Base-by-base conservation (phyloP, 495 filamentous ascomycete species). In the Annulohypoxylon maeteangense region DNA sequence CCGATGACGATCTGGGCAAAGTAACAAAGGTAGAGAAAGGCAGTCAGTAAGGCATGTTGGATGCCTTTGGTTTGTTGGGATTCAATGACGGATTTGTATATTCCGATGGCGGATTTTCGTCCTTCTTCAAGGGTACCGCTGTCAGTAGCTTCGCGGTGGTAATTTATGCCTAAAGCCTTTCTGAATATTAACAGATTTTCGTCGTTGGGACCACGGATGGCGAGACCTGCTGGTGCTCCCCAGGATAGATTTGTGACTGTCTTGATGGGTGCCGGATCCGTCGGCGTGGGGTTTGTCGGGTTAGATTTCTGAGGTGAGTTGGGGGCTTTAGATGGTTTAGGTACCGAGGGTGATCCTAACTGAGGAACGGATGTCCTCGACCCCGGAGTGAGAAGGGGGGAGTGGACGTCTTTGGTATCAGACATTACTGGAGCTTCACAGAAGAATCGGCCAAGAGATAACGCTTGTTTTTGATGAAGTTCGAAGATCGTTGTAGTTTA, bases 181-280 rank as follows among this genome's bases (percentile, higher is more conserved):
- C 81, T 74, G 66, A 83, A 84, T 34, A 84, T 82, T 29, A 74
- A 40, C 4, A 84, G 79, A 65, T 82, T 82, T 66, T 84, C 81
- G 51, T 84, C 80, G 64, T 84, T 84, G 29, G 70, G 56, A 7
- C 66, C 62, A 31, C 80, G 81, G 32, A 81, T 65, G 16, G 73
- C 72, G 20, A 84, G 77, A 5, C 82, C 82, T 4, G 75, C 79
- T 0, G 82, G 80, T n/a, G 70, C 60, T 29, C 78, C 78, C 82
- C 82, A 84, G 2, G 77, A 72, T 22, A 74, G 53, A 25, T 47
- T 68, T 10, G 72, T 77, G 8, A 62, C 58, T 10, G 69, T 27
- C 32, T 77, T 75, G 0, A 57, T 16, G 25, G 63, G 62, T 3
- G 40, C 53, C 1, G 57, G 71, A 23, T 51, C 55, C 14, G 58